These are phyloP conservation scores for Mortierella sp. DNA, from an alignment of 371 early-diverging fungal species.

Conservation along the genomic window DNA sequence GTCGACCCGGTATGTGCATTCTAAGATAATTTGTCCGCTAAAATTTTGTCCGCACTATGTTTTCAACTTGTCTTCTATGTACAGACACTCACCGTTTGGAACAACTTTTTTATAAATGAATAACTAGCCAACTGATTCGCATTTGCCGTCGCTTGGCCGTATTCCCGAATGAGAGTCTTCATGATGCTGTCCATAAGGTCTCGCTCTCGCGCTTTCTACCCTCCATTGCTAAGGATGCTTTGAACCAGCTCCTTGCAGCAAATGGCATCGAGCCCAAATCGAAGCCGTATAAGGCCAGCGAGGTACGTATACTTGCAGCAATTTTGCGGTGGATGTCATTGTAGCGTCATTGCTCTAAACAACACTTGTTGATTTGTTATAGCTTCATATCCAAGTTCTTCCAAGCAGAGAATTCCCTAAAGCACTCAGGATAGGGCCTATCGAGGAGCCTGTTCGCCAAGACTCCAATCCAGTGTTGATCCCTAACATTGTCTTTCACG, in stretches of 20 bases:
- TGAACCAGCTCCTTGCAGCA: constrained; percentile 71
- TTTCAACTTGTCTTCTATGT: not conserved
- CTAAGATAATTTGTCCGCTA: constrained; percentile 6
- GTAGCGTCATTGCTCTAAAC: no score
- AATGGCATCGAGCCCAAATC: constrained; percentile 69
- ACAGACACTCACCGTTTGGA: not conserved
- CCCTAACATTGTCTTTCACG: constrained; percentile 79
- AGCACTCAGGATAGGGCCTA: constrained; percentile 65
- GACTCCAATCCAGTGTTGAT: constrained; percentile 76
- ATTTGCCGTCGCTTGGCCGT: constrained; percentile 78
- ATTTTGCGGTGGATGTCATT: no score
- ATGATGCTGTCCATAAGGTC: constrained; percentile 78
- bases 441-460: constrained; percentile 65
- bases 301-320: no score
- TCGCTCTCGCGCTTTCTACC: constrained; percentile 84
- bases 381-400: constrained; percentile 68
- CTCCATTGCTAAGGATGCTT: constrained; percentile 70
- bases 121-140: constrained; percentile 83
- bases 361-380: constrained; percentile 1
- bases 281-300: constrained; percentile 50
- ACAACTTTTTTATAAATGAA: no score
- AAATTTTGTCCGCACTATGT: not conserved
- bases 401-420: constrained; percentile 64
- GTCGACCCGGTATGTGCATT: constrained; percentile 66
- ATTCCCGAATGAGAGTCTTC: constrained; percentile 76